These are phyloP conservation scores for Mycena epipterygia DNA, from an alignment of 768 basidiomycete species.

Conservation along the genomic window DNA sequence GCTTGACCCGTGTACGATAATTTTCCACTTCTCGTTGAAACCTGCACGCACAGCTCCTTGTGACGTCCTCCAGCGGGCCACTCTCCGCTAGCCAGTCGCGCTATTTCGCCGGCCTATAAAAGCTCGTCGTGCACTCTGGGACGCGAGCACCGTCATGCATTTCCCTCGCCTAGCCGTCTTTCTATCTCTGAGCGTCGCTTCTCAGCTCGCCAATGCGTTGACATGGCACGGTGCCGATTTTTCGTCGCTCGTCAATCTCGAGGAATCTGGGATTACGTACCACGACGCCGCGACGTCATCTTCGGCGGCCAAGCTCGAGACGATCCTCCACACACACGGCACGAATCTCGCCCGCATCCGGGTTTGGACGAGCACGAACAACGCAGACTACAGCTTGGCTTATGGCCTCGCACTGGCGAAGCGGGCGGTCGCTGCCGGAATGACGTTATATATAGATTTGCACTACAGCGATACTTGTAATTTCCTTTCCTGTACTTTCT, in stretches of 20 bases:
- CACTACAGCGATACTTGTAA: conserved; percentile 77
- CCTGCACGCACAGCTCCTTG: too few relatives aligned
- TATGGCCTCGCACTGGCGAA: conserved; percentile 69
- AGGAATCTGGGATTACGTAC: conserved; percentile 1
- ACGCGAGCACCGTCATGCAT: too few relatives aligned
- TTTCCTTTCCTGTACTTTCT: not conserved
- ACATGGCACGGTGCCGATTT: conserved; percentile 23
- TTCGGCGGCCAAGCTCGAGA: conserved; percentile 62
- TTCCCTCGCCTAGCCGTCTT: not conserved
- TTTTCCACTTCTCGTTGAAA: too few relatives aligned
- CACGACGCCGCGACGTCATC: conserved; percentile 26
- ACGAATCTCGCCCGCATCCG: conserved; percentile 71
- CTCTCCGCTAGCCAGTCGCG: too few relatives aligned
- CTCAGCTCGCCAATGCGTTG: conserved; percentile 2
- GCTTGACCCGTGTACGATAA: too few relatives aligned
- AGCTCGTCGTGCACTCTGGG: too few relatives aligned
- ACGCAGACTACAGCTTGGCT: conserved; percentile 61
- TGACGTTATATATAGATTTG: conserved; percentile 68
- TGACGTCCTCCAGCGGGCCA: too few relatives aligned
- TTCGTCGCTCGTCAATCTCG: conserved; percentile 9
- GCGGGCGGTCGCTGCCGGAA: conserved; percentile 67
- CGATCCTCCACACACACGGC: conserved; percentile 66
- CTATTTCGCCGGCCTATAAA: too few relatives aligned
- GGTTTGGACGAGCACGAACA: conserved; percentile 73
- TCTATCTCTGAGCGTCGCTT: not conserved